Base-by-base conservation (phyloP, 1,139 yeast species). In the Williopsis jadinii region DNA sequence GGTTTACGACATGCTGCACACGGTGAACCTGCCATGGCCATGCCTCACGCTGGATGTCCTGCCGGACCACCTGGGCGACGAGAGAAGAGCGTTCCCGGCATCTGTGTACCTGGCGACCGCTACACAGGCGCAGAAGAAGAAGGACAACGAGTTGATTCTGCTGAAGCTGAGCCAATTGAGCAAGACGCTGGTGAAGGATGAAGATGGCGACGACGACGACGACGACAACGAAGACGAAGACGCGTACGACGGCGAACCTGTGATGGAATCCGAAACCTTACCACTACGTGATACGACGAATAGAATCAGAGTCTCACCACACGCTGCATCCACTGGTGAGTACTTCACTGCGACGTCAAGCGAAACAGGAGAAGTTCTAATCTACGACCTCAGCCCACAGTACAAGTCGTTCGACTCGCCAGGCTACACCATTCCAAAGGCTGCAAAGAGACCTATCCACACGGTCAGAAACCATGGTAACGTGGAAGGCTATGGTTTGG, bases 401-500 rank as follows among this genome's bases (percentile, higher is more conserved):
- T 68, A 73, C 57, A 82, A 80, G 56, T 87, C 96, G 8, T 84
- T 92, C 53, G 94, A 86, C 56, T 75, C 83, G 6, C 96, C 97
- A 11, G 97, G 97, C 6, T 83, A 73, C 53, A 71, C 76, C 57
- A 77, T 90, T 49, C 87, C 95, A 38, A 88, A 88, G 62, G 64
- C 72, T 28, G 74, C 82, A 50, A 87, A 84, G 60, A 76, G 82
- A 59, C 96, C 98, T 13, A 59, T 79, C 13, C 92, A 90, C 63
- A 87, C 95, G n/a, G 71, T 94, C 47, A 75, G 77, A 56, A 74
- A 70, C 49, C 99, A 92, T 60, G 96, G 97, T n/a, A 82, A 83
- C 54, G 95, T 86, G 14, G 99, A 92, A 68, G 98, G 99, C 28
- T 92, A 88, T 58, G 99, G 96, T 15, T 64, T 94, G 41, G 98